Evolutionary conservation across 768 basidiomycete genomes (phyloP).

Genomic region (Hypholoma fasciculare): DNA sequence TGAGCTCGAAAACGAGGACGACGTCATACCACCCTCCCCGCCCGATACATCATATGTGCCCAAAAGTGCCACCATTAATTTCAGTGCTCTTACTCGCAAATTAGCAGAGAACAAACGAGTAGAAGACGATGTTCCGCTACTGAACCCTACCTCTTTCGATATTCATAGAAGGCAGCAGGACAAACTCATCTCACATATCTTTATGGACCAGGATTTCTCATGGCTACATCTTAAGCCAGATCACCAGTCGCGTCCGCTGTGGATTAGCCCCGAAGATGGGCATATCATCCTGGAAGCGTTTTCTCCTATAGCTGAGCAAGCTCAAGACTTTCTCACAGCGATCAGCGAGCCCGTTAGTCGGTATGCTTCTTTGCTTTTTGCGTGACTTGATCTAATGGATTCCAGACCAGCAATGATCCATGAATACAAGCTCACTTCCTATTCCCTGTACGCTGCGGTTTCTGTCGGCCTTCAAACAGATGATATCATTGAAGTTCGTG

Average conservation of each 20-base stretch:
- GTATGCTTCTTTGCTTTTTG: conserved; percentile 47
- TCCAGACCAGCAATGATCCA: conserved; percentile 94
- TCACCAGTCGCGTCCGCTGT: conserved; percentile 89
- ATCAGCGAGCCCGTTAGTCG: conserved; percentile 99
- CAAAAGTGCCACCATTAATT: conserved; percentile 79
- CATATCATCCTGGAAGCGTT: conserved; percentile 98
- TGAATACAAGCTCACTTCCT: conserved; percentile 98
- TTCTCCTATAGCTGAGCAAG: conserved; percentile 95
- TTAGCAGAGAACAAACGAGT: conserved; percentile 62
- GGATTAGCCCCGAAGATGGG: conserved; percentile 92
- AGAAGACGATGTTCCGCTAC: conserved; percentile 39
- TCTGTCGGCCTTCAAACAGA: conserved; percentile 97
- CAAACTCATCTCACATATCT: conserved; percentile 76
- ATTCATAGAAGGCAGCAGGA: conserved; percentile 74
- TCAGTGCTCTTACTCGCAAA: conserved; percentile 80
- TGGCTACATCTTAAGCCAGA: conserved; percentile 87
- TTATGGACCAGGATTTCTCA: conserved; percentile 84
- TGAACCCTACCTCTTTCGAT: conserved; percentile 55
- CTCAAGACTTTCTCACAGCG: conserved; percentile 97
- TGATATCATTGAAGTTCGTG: conserved; percentile 92
- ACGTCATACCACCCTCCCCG: conserved; percentile 54
- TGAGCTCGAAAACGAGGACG: conserved; percentile 58
- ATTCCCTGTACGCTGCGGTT: conserved; percentile 97
- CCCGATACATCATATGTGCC: conserved; percentile 61
- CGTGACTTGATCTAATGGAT: conserved; percentile 11